Base-by-base conservation (phyloP, 495 filamentous ascomycete genomes). In the Parathielavia appendiculata region DNA sequence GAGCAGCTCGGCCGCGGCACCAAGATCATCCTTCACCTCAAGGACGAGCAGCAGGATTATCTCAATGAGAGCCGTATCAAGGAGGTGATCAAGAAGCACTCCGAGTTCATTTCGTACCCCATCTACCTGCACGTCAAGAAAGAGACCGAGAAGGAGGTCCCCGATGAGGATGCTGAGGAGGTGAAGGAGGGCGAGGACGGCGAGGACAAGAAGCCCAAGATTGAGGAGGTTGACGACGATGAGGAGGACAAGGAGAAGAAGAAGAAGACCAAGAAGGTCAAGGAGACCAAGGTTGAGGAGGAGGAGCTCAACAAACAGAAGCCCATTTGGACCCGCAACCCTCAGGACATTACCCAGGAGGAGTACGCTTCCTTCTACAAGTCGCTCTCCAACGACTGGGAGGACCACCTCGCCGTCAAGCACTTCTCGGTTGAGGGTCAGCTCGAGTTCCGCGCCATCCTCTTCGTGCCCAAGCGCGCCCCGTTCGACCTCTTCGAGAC, bases 61-160 rank as follows among this genome's bases (percentile, higher is more conserved):
- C 86, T 97, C 69, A 92, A 97, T 77, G 92, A 97, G 85, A 84
- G 84, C 82, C 91, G 92, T 83, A 90, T 98, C 82, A 98, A 98
- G 88, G 93, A 98, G 84, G 91, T 98, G 63, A 90, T 98, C 79
- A 97, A 97, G 90, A 98, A 98, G 88, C 93, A 98, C 87, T 97
- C 93, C 75, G 93, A 98, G 83, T 98, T 98, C 87, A 98, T 98
- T 83, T 97, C 95, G 53, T 98, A 98, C 85, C 93, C 93, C 66
- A 98, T 98, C 84, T 98, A 96, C 83, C 93, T 98, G 59, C 93
- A 98, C 77, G 90, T 97, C 71, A 76, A 88, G 72, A 98, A 98
- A 85, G 95, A 97, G 88, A 92, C 86, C 69, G 93, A 98, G 90
- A 96, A 81, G 69, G 93, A 98, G 80, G 91, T 97, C 62, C 91